Evolutionary conservation across 2,329 filamentous ascomycete genomes (phyloP), one percentile per base, ranked within the genome.

Genomic region (Neofusicoccum sp.): DNA sequence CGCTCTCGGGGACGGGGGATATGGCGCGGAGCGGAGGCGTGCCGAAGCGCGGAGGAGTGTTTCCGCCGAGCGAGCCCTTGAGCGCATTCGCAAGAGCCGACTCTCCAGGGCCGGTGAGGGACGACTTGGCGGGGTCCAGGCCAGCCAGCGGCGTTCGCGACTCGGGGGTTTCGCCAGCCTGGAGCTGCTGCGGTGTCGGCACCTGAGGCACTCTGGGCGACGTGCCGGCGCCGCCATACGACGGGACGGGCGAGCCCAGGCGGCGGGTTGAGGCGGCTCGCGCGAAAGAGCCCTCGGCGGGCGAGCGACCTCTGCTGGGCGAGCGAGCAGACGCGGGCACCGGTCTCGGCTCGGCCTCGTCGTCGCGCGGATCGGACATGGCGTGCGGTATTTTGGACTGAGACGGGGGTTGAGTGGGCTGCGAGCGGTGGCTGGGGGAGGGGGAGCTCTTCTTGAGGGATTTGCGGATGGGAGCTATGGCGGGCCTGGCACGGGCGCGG

Each of bases 61-160:
- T 87, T 51, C 84, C 84, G 63, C 88, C 89, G 38, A 89, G 78
- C 9, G 88, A 89, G 67, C 89, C 87, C 63, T 89, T 89, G 64
- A 97, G 79, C n/a, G 91, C 93, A 28, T 90, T 90, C 36, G 93
- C 92, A 59, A 98, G 84, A 63, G 92, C 93, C 28, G 93, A 97
- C 51, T 92, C 85, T 26, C 91, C 91, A 6, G 91, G 92, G 0
- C 91, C 91, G 6, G 88, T 85, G 6, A 86, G 76, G 53, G 85
- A 88, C 24, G 85, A 83, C 65, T 80, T 73, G 60, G 75, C 75
- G 65, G 40, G 36, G 36, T 77, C 79, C 58, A 83, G 82, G 62
- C 85, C 87, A 7, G 88, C 81, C 38, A 96, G 81, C 38, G 90
- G 88, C 40, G 86, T 82, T 61, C 86, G 75, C 65, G 65, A 78